Evolutionary conservation across 2,329 filamentous ascomycete species (phyloP).

Genomic region (Colletotrichum sp.): DNA sequence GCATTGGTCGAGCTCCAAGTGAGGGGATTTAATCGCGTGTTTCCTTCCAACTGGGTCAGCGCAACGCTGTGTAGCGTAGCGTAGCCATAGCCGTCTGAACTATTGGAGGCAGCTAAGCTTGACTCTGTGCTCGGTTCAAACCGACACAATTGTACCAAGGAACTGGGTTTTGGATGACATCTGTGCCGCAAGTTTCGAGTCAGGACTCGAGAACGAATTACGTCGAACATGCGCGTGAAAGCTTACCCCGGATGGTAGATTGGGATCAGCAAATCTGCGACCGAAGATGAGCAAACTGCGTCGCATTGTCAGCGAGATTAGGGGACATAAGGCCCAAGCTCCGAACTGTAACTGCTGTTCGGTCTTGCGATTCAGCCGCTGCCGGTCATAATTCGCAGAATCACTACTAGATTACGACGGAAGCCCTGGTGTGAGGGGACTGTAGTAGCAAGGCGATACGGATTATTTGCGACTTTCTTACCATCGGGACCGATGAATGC

Average conservation of each 20-base stretch:
- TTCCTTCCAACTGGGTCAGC: neutral
- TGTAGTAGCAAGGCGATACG: neutral
- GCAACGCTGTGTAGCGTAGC: neutral
- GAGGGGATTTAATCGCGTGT: neutral
- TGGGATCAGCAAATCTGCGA: conserved; percentile 10
- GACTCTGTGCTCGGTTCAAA: neutral
- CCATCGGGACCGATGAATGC: neutral
- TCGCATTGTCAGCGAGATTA: conserved; percentile 3
- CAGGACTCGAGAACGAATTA: neutral
- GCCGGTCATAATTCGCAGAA: neutral
- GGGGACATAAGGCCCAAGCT: neutral
- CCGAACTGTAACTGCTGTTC: neutral
- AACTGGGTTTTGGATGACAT: neutral
- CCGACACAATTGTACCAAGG: neutral
- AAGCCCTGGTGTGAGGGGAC: neutral
- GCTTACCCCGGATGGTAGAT: conserved; percentile 5
- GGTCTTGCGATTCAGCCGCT: neutral
- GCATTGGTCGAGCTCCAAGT: neutral
- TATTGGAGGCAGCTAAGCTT: conserved; percentile 4
- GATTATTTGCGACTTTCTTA: neutral
- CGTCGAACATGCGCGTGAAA: neutral
- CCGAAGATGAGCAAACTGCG: neutral
- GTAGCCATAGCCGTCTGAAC: neutral
- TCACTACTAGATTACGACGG: neutral
- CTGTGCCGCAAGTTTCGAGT: neutral